These are phyloP conservation scores for Neurospora sp. DNA, from an alignment of 495 filamentous ascomycete species.

Conservation along the genomic window DNA sequence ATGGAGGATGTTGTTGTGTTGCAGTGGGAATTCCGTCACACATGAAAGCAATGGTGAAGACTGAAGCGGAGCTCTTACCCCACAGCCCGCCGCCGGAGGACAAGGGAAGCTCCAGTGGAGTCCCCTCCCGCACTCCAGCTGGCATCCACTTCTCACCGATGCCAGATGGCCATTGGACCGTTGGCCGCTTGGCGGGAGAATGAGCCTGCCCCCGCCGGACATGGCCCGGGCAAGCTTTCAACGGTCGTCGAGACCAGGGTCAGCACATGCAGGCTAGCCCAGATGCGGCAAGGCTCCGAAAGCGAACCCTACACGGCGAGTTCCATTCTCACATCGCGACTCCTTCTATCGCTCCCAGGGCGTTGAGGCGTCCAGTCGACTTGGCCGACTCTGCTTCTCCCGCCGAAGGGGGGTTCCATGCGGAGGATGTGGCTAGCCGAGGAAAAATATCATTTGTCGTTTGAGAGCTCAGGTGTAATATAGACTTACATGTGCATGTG, in stretches of 20 bases:
- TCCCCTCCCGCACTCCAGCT: not conserved
- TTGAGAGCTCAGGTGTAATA: not conserved
- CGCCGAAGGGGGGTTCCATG: constrained; percentile 5
- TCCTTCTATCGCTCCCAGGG: constrained; percentile 5
- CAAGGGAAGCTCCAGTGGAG: not conserved
- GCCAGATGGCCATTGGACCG: not conserved
- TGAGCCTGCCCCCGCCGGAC: not conserved
- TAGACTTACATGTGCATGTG: not conserved
- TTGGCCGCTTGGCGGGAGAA: not conserved
- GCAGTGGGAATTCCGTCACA: constrained; percentile 5
- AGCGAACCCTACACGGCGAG: constrained; percentile 1
- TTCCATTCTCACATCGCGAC: not conserved
- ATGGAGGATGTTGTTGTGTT: not conserved
- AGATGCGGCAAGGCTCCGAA: constrained; percentile 16
- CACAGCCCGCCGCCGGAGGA: not conserved
- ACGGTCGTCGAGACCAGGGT: constrained; percentile 15
- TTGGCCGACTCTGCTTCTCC: not conserved
- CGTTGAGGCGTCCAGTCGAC: constrained; percentile 16
- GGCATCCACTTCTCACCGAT: not conserved
- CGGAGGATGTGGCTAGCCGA: constrained; percentile 1
- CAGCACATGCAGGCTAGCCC: constrained; percentile 9
- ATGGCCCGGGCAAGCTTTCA: constrained; percentile 7
- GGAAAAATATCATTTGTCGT: not conserved
- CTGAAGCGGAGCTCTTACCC: not conserved
- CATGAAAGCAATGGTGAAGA: not conserved